Base-by-base conservation (phyloP, 2,329 filamentous ascomycete species). In the Diaporthe sp. region DNA sequence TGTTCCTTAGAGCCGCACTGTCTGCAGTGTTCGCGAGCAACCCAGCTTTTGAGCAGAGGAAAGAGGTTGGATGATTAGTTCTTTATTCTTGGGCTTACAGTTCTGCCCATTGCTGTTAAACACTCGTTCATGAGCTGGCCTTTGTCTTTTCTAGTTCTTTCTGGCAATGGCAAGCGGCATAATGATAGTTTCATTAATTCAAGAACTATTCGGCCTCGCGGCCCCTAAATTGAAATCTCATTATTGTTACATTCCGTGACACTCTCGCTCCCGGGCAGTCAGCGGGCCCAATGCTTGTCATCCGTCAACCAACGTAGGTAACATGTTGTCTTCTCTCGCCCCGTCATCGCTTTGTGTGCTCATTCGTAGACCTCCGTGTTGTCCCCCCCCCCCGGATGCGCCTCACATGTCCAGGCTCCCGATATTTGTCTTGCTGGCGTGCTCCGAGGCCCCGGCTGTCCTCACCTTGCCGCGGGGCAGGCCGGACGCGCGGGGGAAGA, bases 391-490 rank as follows among this genome's bases (percentile, higher is more conserved):
- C 5, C 31, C 10, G 8, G 22, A 1, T 34, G 15, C 9, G 5
- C 10, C 25, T 73, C 58, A 73, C 70, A 73, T 73, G 22, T 53
- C 44, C 39, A 46, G n/a, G 13, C 51, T 67, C 19, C 68, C 46
- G 4, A 70, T 19, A 31, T 72, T 65, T 15, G 75, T 76, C 59
- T 75, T 76, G 67, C 70, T 76, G 22, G 75, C 72, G 55, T 70
- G 72, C 49, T 76, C 75, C n/a, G 75, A 69, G 49, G 73, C 75
- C 4, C 59, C 75, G 25, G 72, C 75, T 42, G 46, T 74, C 53
- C 75, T 76, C 44, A 76, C 62, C 53, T 76, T 76, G 34, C 75
- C 75, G 44, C 75, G 75, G 10, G 75, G 72, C 62, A 76, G 61
- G 25, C 75, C 75, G 17, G 75, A 76, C 7, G 75, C 72, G 42